A percentile compares a stretch with the other conserved stretches of the same genome.
Evolutionary conservation across 441 rosid genomes (phyloP).

Genomic region (Gossypium trilobum): DNA sequence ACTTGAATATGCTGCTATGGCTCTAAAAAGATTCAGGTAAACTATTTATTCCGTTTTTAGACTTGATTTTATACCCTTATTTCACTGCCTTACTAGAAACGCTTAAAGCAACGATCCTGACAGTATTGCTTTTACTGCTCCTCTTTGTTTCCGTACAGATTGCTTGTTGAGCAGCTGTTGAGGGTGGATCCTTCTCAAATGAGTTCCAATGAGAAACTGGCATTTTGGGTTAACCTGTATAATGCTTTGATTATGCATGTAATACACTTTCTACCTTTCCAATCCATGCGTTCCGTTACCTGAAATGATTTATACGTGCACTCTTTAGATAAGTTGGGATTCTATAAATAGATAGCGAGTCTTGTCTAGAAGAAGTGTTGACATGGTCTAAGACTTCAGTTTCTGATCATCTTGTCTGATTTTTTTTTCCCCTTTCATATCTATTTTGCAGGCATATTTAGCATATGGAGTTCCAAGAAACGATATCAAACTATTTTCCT

Average conservation of each 20-base stretch:
- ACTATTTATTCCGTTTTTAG: background rate
- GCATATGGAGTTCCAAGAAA: conserved; percentile 66
- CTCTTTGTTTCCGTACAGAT: conserved; percentile 28
- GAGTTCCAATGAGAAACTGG: conserved; percentile 47
- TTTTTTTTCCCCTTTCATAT: conserved; percentile 2
- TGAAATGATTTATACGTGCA: background rate
- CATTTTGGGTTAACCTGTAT: conserved; percentile 70
- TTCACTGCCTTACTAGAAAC: background rate
- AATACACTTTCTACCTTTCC: conserved; percentile 13
- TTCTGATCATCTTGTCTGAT: background rate
- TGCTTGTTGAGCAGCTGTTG: conserved; percentile 56
- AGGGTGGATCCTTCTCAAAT: conserved; percentile 45
- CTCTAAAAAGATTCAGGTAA: conserved; percentile 61
- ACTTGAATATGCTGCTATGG: conserved; percentile 50
- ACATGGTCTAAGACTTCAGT: conserved; percentile 8
- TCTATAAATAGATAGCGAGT: background rate
- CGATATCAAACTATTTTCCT: conserved; percentile 48
- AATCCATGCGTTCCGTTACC: background rate
- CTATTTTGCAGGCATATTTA: conserved; percentile 49
- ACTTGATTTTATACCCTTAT: background rate
- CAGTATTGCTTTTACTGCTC: conserved; percentile 1
- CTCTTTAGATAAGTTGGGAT: background rate
- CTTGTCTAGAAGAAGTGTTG: background rate
- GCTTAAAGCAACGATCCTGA: background rate
- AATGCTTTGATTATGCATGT: conserved; percentile 78